These are phyloP conservation scores for Nicotiana knightiana DNA, from an alignment of 257 asterid species.

Conservation along the genomic window DNA sequence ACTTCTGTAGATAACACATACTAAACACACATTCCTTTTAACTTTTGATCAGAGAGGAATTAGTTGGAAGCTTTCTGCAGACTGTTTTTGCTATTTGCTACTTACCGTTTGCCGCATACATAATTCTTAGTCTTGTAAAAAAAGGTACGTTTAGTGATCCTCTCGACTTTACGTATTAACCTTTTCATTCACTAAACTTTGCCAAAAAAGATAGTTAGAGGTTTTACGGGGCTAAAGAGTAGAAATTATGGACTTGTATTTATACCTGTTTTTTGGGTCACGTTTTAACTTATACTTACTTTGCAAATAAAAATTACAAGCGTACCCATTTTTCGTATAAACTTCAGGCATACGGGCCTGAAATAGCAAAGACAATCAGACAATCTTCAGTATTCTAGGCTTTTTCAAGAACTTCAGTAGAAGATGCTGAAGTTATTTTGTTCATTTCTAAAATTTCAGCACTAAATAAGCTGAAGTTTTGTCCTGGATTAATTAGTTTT, in stretches of 20 bases:
- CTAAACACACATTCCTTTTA: background rate
- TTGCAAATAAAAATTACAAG: too few species aligned
- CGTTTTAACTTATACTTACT: too few species aligned
- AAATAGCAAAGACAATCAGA: too few species aligned
- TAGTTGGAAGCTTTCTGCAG: background rate
- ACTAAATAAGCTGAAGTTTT: too few species aligned
- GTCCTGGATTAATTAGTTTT: too few species aligned
- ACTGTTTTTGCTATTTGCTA: background rate
- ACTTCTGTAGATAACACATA: background rate
- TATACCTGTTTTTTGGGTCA: too few species aligned
- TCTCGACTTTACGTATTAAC: background rate
- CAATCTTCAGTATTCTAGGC: too few species aligned
- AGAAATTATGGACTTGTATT: background rate
- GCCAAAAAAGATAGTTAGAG: background rate
- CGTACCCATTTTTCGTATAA: too few species aligned
- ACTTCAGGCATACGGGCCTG: too few species aligned
- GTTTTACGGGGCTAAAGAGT: background rate
- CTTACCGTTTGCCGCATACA: background rate
- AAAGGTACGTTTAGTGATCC: background rate
- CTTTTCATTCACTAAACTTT: background rate
- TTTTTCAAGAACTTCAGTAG: too few species aligned
- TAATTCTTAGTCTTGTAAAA: background rate
- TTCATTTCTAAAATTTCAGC: too few species aligned
- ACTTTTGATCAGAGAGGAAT: background rate
- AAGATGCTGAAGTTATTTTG: too few species aligned